These are phyloP conservation scores for Malassezia equina DNA, from an alignment of 1,284 basidiomycete genomes.

Conservation along the genomic window DNA sequence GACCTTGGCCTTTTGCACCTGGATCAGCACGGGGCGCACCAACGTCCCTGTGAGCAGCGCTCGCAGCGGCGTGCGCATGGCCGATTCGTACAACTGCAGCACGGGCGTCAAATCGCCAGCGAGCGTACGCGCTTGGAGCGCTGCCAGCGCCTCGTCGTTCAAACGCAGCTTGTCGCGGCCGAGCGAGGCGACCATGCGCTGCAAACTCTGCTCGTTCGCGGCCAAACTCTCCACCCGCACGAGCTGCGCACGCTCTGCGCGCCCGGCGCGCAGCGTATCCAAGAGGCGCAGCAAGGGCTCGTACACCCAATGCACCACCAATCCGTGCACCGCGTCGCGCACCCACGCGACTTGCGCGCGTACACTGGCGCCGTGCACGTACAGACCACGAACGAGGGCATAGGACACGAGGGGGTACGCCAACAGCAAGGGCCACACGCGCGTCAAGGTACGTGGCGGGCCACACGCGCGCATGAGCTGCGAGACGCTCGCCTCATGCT, in stretches of 20 bases:
- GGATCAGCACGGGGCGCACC: conserved; percentile 75
- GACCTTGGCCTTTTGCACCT: conserved; percentile 93
- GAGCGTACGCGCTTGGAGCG: conserved; percentile 54
- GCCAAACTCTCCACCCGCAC: conserved; percentile 66
- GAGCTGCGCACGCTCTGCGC: conserved; percentile 58
- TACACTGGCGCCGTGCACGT: conserved; percentile 31
- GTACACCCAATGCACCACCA: conserved; percentile 74
- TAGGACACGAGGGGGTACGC: conserved; percentile 27
- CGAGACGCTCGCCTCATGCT: conserved; percentile 4
- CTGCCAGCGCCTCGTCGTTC: conserved; percentile 54
- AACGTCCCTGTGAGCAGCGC: conserved; percentile 73
- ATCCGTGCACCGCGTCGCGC: conserved; percentile 62
- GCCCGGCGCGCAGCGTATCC: conserved; percentile 69
- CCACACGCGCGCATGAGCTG: conserved; percentile 15
- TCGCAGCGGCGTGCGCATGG: conserved; percentile 72
- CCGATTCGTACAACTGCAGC: conserved; percentile 77
- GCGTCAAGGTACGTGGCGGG: conserved; percentile 24
- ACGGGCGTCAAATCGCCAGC: conserved; percentile 85
- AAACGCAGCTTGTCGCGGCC: conserved; percentile 69
- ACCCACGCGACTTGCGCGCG: conserved; percentile 55
- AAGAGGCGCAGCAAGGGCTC: conserved; percentile 74
- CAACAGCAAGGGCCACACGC: conserved; percentile 35
- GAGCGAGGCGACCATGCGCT: conserved; percentile 80
- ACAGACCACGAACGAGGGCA: conserved; percentile 20
- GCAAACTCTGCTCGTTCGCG: conserved; percentile 74